Evolutionary conservation across 2,329 filamentous ascomycete species (phyloP).

Genomic region (Coniochaeta hoffmannii): DNA sequence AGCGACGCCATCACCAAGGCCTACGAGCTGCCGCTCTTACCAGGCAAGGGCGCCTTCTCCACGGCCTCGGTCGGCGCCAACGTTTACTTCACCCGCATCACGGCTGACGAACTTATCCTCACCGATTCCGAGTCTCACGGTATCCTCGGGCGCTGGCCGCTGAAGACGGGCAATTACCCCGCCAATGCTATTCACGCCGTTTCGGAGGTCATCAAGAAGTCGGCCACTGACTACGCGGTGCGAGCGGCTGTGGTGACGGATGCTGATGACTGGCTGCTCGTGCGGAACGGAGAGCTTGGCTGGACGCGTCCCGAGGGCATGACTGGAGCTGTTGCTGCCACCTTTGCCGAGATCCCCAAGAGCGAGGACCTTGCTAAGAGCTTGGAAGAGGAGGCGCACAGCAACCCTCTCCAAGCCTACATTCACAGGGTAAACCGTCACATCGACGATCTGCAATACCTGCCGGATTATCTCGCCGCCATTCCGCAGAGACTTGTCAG

Average conservation of each 20-base stretch:
- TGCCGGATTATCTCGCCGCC: constrained; percentile 65
- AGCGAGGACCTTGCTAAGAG: constrained; percentile 70
- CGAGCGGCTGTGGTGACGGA: constrained; percentile 64
- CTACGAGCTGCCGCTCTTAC: constrained; percentile 68
- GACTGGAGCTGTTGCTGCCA: constrained; percentile 69
- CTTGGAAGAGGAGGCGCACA: constrained; percentile 78
- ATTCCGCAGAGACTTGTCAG: constrained; percentile 63
- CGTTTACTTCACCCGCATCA: constrained; percentile 82
- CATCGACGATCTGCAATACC: constrained; percentile 63
- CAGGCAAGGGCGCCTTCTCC: constrained; percentile 68
- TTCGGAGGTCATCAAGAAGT: constrained; percentile 75
- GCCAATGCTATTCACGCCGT: constrained; percentile 57
- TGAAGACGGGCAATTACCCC: constrained; percentile 36
- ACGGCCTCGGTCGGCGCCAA: constrained; percentile 71
- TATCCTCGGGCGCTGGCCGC: constrained; percentile 67
- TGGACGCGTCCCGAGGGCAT: constrained; percentile 83
- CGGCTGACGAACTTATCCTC: constrained; percentile 64
- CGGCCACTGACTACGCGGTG: constrained; percentile 62
- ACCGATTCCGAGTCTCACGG: constrained; percentile 70
- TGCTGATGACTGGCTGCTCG: constrained; percentile 69
- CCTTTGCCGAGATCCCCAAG: constrained; percentile 71
- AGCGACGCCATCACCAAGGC: constrained; percentile 63
- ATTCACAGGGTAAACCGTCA: constrained; percentile 81
- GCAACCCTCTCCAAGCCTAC: constrained; percentile 74
- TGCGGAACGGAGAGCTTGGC: constrained; percentile 71